Conservation (phyloP, 768 basidiomycete species). For the Boletus barrowsii region DNA sequence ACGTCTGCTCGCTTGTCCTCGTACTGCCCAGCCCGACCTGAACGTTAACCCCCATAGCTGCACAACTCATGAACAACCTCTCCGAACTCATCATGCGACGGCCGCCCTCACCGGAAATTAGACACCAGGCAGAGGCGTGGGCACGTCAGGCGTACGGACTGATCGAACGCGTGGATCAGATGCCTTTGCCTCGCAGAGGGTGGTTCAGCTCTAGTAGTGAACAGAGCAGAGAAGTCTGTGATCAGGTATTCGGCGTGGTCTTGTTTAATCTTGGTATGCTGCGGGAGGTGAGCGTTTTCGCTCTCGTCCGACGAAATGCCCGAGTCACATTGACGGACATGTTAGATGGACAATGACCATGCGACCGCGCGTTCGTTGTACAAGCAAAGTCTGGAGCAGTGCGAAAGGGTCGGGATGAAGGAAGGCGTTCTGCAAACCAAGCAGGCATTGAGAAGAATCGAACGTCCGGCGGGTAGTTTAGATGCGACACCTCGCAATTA, state of each 20-base stretch:
- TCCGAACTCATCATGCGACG: conserved; percentile 40
- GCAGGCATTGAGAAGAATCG: conserved; percentile 33
- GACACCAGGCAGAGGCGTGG: conserved; percentile 57
- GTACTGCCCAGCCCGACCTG: not conserved
- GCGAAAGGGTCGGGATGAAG: conserved; percentile 28
- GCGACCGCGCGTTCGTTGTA: conserved; percentile 30
- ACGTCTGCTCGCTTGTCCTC: not conserved
- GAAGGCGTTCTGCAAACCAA: conserved; percentile 37
- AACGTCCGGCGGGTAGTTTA: not conserved
- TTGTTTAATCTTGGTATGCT: conserved; percentile 62
- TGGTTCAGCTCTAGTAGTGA: conserved; percentile 24
- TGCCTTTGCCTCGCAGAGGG: conserved; percentile 13
- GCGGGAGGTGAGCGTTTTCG: conserved; percentile 35
- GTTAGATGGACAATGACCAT: conserved; percentile 34
- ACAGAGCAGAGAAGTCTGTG: conserved; percentile 41
- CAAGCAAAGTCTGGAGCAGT: conserved; percentile 31
- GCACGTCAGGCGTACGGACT: conserved; percentile 46
- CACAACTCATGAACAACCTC: conserved; percentile 50
- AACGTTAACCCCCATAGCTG: conserved; percentile 30
- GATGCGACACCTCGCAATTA: not conserved
- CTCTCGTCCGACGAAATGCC: not conserved
- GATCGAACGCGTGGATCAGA: conserved; percentile 27
- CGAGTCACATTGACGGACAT: not conserved
- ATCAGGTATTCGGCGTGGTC: conserved; percentile 52
- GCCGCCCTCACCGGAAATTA: conserved; percentile 34